A percentile compares a stretch with the other conserved stretches of the same genome.
Conservation (phyloP, 176 grass and related monocot genomes). For the Oryza meyeriana region DNA sequence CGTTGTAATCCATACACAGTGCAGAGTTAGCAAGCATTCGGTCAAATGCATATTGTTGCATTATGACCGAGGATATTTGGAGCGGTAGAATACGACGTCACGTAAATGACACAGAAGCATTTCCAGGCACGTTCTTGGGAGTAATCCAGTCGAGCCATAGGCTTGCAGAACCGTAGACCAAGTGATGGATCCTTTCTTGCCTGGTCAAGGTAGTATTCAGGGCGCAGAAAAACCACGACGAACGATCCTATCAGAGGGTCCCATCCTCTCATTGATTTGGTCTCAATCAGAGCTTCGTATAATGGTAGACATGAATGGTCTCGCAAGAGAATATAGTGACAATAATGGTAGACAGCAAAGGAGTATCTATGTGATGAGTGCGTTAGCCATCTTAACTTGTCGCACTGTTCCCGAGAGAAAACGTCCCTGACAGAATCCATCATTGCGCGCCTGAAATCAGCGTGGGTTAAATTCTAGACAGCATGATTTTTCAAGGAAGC, state of each 20-base stretch:
- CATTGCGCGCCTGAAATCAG: conserved; percentile 67
- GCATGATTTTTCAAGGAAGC: not conserved
- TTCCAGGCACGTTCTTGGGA: conserved; percentile 25
- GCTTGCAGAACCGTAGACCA: not conserved
- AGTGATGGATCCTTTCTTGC: conserved; percentile 26
- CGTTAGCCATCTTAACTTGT: conserved; percentile 87
- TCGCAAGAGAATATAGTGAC: not conserved
- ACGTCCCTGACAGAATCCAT: conserved; percentile 95
- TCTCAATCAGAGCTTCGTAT: conserved; percentile 96
- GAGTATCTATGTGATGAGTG: not conserved
- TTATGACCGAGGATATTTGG: conserved; percentile 5
- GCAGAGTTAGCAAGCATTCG: conserved; percentile 12
- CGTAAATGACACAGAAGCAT: not conserved
- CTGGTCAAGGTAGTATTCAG: conserved; percentile 88
- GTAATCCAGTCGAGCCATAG: not conserved
- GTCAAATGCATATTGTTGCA: conserved; percentile 28
- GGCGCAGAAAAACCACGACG: conserved; percentile 72
- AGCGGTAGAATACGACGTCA: conserved; percentile 14
- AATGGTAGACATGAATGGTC: not conserved
- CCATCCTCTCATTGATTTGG: conserved; percentile 92
- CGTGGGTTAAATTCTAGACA: not conserved
- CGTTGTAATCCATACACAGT: not conserved
- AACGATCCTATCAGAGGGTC: conserved; percentile 85
- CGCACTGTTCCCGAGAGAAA: conserved; percentile 94
- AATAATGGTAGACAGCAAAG: not conserved